phyloP scores from a whole-genome alignment of 2,329 filamentous ascomycete species.

The Pseudocercospora cruenta region DNA sequence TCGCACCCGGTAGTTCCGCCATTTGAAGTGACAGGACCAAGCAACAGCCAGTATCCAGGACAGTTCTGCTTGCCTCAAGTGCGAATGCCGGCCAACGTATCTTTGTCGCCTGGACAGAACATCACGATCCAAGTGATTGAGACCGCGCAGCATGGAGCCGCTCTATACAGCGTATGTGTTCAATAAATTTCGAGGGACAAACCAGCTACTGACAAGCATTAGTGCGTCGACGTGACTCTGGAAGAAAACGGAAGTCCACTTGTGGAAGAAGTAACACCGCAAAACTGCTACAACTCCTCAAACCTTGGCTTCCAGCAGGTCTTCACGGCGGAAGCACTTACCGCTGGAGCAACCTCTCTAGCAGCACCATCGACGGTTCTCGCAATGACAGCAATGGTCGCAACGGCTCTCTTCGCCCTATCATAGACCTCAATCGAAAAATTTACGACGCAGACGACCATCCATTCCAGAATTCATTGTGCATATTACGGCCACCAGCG shows the following conservation, averaged over 20 bases:
- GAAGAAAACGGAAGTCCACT: constrained; percentile 62
- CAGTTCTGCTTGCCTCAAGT: constrained; percentile 89
- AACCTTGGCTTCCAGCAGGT: constrained; percentile 75
- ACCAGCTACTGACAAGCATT: constrained; percentile 7
- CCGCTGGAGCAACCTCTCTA: constrained; percentile 14
- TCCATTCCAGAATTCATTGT: constrained; percentile 6
- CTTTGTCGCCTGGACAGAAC: constrained; percentile 77
- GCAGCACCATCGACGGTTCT: constrained; percentile 9
- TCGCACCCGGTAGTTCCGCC: constrained; percentile 78
- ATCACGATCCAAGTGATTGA: constrained; percentile 90
- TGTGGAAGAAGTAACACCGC: constrained; percentile 72
- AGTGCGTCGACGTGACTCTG: constrained; percentile 96
- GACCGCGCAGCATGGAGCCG: constrained; percentile 78
- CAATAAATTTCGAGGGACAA: background rate
- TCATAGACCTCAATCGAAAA: constrained; percentile 3
- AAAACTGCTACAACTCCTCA: constrained; percentile 88
- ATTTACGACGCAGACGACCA: constrained; percentile 10
- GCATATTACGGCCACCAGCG: constrained; percentile 1
- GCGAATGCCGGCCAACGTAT: constrained; percentile 71
- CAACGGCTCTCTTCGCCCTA: background rate
- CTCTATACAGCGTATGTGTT: constrained; percentile 73
- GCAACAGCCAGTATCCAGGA: constrained; percentile 76
- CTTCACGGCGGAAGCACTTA: constrained; percentile 60
- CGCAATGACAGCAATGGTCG: constrained; percentile 5
- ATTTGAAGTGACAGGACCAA: constrained; percentile 81